Percentiles rank a stretch among this genome's conserved stretches.
Evolutionary conservation across 768 basidiomycete genomes (phyloP).

Genomic region (Strobilomyces dryophilus): DNA sequence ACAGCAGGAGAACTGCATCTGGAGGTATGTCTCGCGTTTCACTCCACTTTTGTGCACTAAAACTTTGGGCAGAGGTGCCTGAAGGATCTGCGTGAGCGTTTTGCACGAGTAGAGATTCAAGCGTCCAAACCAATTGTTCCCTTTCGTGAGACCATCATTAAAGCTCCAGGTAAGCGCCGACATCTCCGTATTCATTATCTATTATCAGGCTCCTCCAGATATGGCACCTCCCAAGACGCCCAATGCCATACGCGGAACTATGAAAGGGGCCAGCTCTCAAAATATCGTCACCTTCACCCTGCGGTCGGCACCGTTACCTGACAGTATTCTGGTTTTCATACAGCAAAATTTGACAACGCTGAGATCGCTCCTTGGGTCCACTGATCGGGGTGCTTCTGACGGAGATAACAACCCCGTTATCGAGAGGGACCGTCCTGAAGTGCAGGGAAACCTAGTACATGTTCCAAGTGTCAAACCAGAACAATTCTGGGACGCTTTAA

Average conservation of each 20-base stretch:
- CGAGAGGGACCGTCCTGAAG: constrained; percentile 38
- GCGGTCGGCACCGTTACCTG: constrained; percentile 77
- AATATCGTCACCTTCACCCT: constrained; percentile 78
- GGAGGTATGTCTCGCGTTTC: constrained; percentile 53
- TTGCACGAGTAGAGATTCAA: constrained; percentile 90
- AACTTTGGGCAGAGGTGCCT: constrained; percentile 69
- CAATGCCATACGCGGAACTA: constrained; percentile 70
- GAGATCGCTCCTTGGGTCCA: constrained; percentile 51
- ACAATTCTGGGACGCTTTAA: constrained; percentile 76
- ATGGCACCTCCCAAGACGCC: constrained; percentile 81
- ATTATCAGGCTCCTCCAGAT: constrained; percentile 44
- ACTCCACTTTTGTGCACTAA: background rate
- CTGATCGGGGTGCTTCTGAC: constrained; percentile 26
- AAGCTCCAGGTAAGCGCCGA: constrained; percentile 53
- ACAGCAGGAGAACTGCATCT: constrained; percentile 95
- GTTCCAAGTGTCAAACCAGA: constrained; percentile 65
- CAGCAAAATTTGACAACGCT: constrained; percentile 65
- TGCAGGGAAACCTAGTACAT: constrained; percentile 55
- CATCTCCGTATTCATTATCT: background rate
- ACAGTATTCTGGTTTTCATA: constrained; percentile 69
- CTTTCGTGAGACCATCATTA: constrained; percentile 92
- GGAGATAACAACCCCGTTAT: constrained; percentile 12
- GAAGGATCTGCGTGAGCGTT: constrained; percentile 93
- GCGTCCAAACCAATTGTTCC: constrained; percentile 96
- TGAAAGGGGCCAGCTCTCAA: constrained; percentile 63